These are phyloP conservation scores for Penicillium nordicum DNA, from an alignment of 2,329 filamentous ascomycete genomes.

Conservation along the genomic window DNA sequence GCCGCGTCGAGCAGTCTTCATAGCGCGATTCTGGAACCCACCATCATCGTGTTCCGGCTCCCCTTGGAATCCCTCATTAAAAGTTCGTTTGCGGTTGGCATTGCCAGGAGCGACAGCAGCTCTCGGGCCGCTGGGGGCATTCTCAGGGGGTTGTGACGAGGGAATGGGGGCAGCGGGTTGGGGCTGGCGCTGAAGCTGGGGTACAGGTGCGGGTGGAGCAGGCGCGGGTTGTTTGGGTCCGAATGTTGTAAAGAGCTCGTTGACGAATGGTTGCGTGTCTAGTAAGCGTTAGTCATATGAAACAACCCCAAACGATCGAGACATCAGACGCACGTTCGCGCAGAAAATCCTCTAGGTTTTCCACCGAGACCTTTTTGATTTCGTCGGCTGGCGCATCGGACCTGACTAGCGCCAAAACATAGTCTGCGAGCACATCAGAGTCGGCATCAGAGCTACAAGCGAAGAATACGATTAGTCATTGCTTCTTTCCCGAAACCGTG, in stretches of 20 bases:
- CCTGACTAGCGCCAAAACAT: conserved; percentile 57
- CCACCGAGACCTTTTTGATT: conserved; percentile 52
- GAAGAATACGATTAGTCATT: conserved; percentile 4
- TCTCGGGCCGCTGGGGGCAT: conserved; percentile 24
- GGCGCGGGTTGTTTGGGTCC: conserved; percentile 42
- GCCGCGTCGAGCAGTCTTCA: conserved; percentile 45
- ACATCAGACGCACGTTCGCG: conserved; percentile 45
- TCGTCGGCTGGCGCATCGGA: conserved; percentile 54
- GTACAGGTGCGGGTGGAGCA: conserved; percentile 18
- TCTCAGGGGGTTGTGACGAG: conserved; percentile 22
- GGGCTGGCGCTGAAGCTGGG: conserved; percentile 21
- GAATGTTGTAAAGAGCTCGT: conserved; percentile 54
- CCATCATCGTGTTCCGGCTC: conserved; percentile 43
- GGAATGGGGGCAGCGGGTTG: conserved; percentile 15
- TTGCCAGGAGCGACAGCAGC: conserved; percentile 19
- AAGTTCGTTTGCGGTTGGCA: conserved; percentile 52
- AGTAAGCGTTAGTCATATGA: conserved; percentile 14
- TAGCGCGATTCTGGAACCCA: conserved; percentile 45
- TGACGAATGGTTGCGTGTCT: conserved; percentile 54
- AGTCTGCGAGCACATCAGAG: conserved; percentile 59
- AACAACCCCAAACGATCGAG: conserved; percentile 9
- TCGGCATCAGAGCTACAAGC: conserved; percentile 57
- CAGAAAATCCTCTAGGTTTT: conserved; percentile 58
- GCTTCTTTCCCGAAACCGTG: not conserved
- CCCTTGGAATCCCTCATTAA: conserved; percentile 49